Evolutionary conservation across 345 rosid species (phyloP).

Genomic region (Syzygium grande): DNA sequence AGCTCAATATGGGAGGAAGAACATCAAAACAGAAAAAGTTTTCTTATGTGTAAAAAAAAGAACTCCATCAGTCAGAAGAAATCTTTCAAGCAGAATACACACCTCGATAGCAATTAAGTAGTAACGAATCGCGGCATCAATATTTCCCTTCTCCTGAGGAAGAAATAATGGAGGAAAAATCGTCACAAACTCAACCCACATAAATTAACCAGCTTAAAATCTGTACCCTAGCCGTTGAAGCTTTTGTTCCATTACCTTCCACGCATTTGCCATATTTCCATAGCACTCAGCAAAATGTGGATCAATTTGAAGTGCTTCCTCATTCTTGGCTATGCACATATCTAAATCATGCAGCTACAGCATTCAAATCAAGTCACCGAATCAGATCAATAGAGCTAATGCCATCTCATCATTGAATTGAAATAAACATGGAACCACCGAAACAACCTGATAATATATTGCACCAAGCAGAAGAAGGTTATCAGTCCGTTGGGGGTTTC

Average conservation of each 20-base stretch:
- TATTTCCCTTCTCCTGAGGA: slow-evolving; percentile 89
- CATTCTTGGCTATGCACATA: slow-evolving; percentile 89
- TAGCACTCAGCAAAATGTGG: slow-evolving; percentile 98
- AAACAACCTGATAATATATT: slow-evolving; percentile 77
- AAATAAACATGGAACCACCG: neutral
- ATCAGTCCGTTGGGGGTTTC: slow-evolving; percentile 73
- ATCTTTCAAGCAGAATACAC: slow-evolving; percentile 5
- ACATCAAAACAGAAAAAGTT: neutral
- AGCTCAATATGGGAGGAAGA: neutral
- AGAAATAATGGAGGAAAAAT: neutral
- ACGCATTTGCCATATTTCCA: slow-evolving; percentile 99
- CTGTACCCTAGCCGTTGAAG: neutral
- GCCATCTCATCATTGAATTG: neutral
- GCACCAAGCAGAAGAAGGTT: slow-evolving; percentile 97
- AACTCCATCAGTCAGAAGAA: neutral
- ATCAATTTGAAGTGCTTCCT: slow-evolving; percentile 89
- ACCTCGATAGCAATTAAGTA: slow-evolving; percentile 98
- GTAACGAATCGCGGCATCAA: slow-evolving; percentile 84
- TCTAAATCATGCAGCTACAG: slow-evolving; percentile 88
- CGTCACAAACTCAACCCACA: neutral
- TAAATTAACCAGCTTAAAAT: neutral
- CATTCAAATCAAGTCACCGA: neutral
- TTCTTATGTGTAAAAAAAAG: neutral
- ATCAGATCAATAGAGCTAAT: neutral
- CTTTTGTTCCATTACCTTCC: slow-evolving; percentile 55